Base-by-base conservation (phyloP, 257 asterid genomes). In the Lantana camara region DNA sequence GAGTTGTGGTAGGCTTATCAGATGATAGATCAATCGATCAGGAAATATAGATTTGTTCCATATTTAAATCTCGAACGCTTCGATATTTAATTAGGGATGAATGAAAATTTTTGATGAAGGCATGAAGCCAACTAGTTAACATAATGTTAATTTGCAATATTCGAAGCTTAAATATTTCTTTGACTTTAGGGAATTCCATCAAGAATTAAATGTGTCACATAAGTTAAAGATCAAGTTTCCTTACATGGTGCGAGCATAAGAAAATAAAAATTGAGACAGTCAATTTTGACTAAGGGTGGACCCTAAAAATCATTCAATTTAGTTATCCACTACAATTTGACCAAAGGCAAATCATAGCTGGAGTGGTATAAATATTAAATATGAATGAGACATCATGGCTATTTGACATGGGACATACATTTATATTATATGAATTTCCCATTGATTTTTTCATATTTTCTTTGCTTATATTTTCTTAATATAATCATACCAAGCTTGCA, bases 211-310 rank as follows among this genome's bases (percentile, higher is more conserved):
- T 35, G 45, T 9, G 40, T 27, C 35, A 57, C 3, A 9, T 9
- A 50, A 42, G 68, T 7, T 11, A 5, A 15, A 15, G 13, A 55
- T 17, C 19, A 5, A 35, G n/a, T 14, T 41, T 16, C 16, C 46
- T 44, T 3, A n/a, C n/a, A n/a, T 15, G 21, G 50, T 15, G 50
- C 1, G 50, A n/a, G 27, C 53, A 47, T 7, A 19, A 27, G 17
- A 9, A 19, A 47, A 21, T 12, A 35, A 30, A 35, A 66, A 21
- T 20, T 19, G 56, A 27, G 32, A 30, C 55, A 58, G 58, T 59
- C 42, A 32, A 42, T 15, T 56, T 73, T 67, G 74, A 73, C 71
- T 68, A 35, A 14, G 55, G n/a, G 63, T 73, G 74, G 79, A 68
- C 79, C 79, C 63, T 73, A 0, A n/a, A 60, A 60, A 55, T 62